phyloP scores from a whole-genome alignment of 768 basidiomycete genomes.

The Serendipita sp. region DNA sequence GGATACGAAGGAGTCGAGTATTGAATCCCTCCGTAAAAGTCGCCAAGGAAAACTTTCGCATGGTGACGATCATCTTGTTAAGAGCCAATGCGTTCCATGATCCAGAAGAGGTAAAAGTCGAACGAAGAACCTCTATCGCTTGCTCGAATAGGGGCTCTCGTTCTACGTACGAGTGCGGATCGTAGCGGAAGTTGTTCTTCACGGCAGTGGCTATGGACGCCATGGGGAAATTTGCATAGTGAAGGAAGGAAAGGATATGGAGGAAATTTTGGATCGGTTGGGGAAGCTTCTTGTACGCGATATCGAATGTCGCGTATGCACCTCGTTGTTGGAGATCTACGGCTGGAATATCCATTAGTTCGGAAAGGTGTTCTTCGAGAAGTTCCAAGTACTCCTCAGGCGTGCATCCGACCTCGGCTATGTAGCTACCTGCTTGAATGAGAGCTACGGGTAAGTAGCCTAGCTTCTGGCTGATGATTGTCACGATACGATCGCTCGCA shows the following conservation, averaged over 20 bases:
- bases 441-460: background rate
- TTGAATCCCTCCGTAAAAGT: background rate
- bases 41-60: background rate
- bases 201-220: background rate
- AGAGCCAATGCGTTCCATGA: background rate
- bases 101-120: background rate
- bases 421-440: conserved; percentile 1
- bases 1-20: background rate
- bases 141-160: background rate
- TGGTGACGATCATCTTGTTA: background rate
- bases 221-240: background rate
- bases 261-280: background rate
- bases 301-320: background rate
- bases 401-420: background rate
- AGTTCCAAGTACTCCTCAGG: background rate
- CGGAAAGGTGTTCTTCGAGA: background rate
- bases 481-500: background rate
- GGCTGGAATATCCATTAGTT: background rate
- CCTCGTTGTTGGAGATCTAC: background rate
- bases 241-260: background rate
- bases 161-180: background rate
- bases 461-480: background rate
- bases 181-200: background rate
- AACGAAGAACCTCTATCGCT: background rate
- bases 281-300: background rate